Conservation (phyloP, 2,329 filamentous ascomycete species). For the Biscogniauxia mediterranea region DNA sequence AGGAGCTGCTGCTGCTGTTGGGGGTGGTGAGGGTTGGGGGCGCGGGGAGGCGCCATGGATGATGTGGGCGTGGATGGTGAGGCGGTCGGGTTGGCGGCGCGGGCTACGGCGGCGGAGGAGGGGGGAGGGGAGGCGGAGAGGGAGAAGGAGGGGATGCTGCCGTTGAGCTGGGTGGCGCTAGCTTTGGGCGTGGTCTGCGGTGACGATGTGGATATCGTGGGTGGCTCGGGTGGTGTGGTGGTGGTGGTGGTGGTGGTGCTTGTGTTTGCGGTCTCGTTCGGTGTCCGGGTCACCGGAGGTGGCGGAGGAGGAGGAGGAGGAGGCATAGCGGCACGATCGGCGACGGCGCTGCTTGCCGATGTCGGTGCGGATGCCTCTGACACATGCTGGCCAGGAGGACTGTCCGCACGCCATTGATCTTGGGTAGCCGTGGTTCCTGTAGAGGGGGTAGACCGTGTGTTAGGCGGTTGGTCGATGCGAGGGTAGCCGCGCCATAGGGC, state of each 20-base stretch:
- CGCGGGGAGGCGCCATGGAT: slow-evolving; percentile 24
- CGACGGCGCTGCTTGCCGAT: slow-evolving; percentile 3
- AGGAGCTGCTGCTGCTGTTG: slow-evolving; percentile 16
- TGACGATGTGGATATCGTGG: slow-evolving; percentile 29
- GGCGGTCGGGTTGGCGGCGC: slow-evolving; percentile 12
- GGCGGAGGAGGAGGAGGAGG: slow-evolving; percentile 37
- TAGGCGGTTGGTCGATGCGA: slow-evolving; percentile 27
- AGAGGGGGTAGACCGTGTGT: slow-evolving; percentile 13
- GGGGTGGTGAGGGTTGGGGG: slow-evolving; percentile 26
- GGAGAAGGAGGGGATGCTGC: slow-evolving; percentile 45
- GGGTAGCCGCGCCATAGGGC: slow-evolving; percentile 31
- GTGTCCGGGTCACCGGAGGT: slow-evolving; percentile 19
- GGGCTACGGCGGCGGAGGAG: slow-evolving; percentile 27
- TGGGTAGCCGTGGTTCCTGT: slow-evolving; percentile 3
- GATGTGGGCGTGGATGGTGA: slow-evolving; percentile 15
- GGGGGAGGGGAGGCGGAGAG: slow-evolving; percentile 37
- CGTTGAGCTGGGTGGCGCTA: slow-evolving; percentile 23
- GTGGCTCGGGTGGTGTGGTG: not conserved
- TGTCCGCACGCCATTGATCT: not conserved
- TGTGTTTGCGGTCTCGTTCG: slow-evolving; percentile 4
- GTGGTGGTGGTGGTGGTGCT: not conserved
- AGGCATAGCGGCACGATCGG: slow-evolving; percentile 39
- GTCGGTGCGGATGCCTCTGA: slow-evolving; percentile 6
- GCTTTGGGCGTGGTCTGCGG: slow-evolving; percentile 55
- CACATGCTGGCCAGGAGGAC: slow-evolving; percentile 3